Conservation (phyloP, 2,329 filamentous ascomycete genomes). For the Cladosporium sp. region DNA sequence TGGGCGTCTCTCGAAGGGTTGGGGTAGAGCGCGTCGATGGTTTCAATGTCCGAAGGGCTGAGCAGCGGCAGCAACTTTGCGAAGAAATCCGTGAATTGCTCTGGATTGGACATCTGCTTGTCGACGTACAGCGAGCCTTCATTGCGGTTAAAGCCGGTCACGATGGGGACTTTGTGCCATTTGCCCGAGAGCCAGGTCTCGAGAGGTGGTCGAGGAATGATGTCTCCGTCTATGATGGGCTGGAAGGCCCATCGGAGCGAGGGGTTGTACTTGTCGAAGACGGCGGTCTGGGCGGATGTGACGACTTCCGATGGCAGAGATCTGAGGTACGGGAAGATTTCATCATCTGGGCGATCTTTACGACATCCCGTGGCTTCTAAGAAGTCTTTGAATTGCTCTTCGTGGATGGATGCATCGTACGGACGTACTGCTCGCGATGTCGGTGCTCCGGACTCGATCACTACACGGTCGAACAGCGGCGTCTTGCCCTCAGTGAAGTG, state of each 20-base stretch:
- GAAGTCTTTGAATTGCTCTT: slow-evolving; percentile 41
- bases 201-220: slow-evolving; percentile 54
- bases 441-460: slow-evolving; percentile 43
- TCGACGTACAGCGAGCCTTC: slow-evolving; percentile 63
- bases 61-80: slow-evolving; percentile 54
- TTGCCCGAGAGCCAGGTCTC: slow-evolving; percentile 50
- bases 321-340: slow-evolving; percentile 40
- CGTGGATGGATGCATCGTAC: slow-evolving; percentile 35
- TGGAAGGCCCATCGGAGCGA: slow-evolving; percentile 56
- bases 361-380: slow-evolving; percentile 32
- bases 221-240: slow-evolving; percentile 57
- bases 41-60: slow-evolving; percentile 45
- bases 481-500: slow-evolving; percentile 31
- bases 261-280: slow-evolving; percentile 43
- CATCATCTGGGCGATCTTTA: slow-evolving; percentile 19
- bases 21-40: slow-evolving; percentile 57
- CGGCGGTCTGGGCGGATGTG: slow-evolving; percentile 34
- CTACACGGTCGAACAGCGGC: slow-evolving; percentile 40
- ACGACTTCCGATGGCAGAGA: slow-evolving; percentile 32
- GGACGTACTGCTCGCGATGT: slow-evolving; percentile 43
- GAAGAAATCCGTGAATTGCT: slow-evolving; percentile 57
- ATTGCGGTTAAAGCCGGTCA: slow-evolving; percentile 66
- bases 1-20: slow-evolving; percentile 43
- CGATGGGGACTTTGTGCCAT: slow-evolving; percentile 53
- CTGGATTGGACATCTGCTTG: slow-evolving; percentile 38